Evolutionary conservation across 116 monocot species (phyloP).

Genomic region (Trichopus zeylanicus): DNA sequence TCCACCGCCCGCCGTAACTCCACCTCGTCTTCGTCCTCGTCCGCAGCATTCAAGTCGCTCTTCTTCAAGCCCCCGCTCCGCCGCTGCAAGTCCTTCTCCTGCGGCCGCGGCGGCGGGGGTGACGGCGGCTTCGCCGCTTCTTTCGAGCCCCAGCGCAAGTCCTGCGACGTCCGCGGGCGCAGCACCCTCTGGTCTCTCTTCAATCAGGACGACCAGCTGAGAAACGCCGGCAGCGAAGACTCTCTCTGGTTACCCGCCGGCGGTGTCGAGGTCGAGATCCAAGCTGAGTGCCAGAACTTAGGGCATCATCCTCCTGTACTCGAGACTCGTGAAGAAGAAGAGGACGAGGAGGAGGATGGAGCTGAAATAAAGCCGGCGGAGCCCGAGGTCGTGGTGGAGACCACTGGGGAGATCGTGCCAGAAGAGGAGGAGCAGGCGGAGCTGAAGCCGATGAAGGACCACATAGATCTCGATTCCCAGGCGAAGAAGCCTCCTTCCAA

Average conservation of each 20-base stretch:
- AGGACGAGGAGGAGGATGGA: not conserved
- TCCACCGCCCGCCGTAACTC: slow-evolving; percentile 38
- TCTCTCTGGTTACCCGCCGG: too few relatives aligned
- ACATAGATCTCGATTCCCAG: slow-evolving; percentile 37
- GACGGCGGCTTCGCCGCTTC: slow-evolving; percentile 8
- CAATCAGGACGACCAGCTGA: slow-evolving; percentile 40
- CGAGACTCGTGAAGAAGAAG: slow-evolving; percentile 13
- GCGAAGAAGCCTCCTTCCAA: slow-evolving; percentile 29
- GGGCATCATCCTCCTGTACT: slow-evolving; percentile 5
- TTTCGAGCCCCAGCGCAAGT: slow-evolving; percentile 50
- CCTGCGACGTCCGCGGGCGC: slow-evolving; percentile 65
- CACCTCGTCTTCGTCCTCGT: slow-evolving; percentile 19
- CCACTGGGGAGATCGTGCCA: slow-evolving; percentile 9
- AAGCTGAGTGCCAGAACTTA: slow-evolving; percentile 9
- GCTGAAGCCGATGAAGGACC: slow-evolving; percentile 63
- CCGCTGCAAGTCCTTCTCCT: slow-evolving; percentile 70
- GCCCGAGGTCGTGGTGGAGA: slow-evolving; percentile 10
- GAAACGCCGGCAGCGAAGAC: not conserved
- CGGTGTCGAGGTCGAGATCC: slow-evolving; percentile 7
- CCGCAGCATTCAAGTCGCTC: slow-evolving; percentile 1
- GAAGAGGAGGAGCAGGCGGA: slow-evolving; percentile 12
- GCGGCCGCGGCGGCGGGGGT: slow-evolving; percentile 7
- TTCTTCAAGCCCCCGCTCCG: slow-evolving; percentile 26
- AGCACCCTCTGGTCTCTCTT: slow-evolving; percentile 64
- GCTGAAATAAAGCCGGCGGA: slow-evolving; percentile 20